Percentiles rank a stretch among this genome's conserved stretches.
Evolutionary conservation across 2,329 filamentous ascomycete genomes (phyloP).

Genomic region (Fusarium virguliforme): DNA sequence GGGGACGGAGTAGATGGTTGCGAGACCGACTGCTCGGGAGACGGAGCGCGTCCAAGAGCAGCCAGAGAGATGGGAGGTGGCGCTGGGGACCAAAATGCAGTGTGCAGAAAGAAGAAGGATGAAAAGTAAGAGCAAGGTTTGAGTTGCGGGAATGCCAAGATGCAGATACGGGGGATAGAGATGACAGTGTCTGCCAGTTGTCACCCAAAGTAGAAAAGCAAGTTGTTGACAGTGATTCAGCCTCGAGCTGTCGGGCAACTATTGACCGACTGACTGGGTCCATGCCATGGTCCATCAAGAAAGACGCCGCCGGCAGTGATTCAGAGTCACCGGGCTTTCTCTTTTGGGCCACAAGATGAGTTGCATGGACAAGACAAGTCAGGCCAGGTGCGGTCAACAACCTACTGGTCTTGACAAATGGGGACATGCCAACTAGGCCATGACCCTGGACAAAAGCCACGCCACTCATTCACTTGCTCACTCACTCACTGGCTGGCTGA

Average conservation of each 20-base stretch:
- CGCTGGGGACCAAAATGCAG: conserved; percentile 12
- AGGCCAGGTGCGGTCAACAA: conserved; percentile 48
- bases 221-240: conserved; percentile 35
- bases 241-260: conserved; percentile 38
- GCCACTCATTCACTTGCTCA: conserved; percentile 44
- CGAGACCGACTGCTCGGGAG: neutral
- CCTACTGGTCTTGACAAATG: conserved; percentile 45
- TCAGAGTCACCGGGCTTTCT: conserved; percentile 31
- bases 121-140: too few relatives aligned
- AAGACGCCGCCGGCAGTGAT: conserved; percentile 25
- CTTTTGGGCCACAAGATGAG: conserved; percentile 37
- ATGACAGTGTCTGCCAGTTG: conserved; percentile 26
- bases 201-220: conserved; percentile 18
- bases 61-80: neutral
- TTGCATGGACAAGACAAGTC: conserved; percentile 38
- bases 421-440: conserved; percentile 48
- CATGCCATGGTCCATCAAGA: too few relatives aligned
- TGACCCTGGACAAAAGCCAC: conserved; percentile 47
- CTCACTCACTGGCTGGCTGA: conserved; percentile 42
- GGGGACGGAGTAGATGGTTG: neutral
- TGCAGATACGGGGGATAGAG: conserved; percentile 17
- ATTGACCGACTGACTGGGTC: conserved; percentile 25
- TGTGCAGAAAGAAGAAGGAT: conserved; percentile 22
- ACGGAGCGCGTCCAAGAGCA: neutral
- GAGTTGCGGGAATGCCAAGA: conserved; percentile 17